These are phyloP conservation scores for Leishmania gerbilli DNA, from an alignment of 208 protist species.

Conservation along the genomic window DNA sequence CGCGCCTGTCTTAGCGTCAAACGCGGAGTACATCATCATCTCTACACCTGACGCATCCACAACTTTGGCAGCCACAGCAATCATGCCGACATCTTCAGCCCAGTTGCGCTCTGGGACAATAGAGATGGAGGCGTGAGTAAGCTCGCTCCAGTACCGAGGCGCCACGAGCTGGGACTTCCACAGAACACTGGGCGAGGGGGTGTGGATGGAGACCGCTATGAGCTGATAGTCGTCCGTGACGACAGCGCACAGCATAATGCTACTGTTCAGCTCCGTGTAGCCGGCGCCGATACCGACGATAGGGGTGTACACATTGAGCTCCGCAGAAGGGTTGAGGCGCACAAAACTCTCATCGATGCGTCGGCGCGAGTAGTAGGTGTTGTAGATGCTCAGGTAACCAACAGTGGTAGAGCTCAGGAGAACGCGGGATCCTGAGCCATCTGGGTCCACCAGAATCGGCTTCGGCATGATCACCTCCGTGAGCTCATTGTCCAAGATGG, in stretches of 20 bases:
- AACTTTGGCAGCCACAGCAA: conserved; percentile 60
- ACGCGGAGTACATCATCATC: conserved; percentile 69
- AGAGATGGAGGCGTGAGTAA: conserved; percentile 58
- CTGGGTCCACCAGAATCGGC: conserved; percentile 62
- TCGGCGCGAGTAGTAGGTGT: conserved; percentile 45
- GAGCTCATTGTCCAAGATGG: conserved; percentile 40
- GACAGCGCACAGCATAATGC: conserved; percentile 49
- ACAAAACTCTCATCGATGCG: conserved; percentile 60
- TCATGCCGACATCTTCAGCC: conserved; percentile 70
- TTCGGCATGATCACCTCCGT: conserved; percentile 50
- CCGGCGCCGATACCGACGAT: conserved; percentile 72
- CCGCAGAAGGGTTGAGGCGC: conserved; percentile 21
- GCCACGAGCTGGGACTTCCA: conserved; percentile 49
- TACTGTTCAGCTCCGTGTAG: conserved; percentile 30
- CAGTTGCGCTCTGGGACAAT: conserved; percentile 82
- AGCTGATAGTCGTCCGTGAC: conserved; percentile 64
- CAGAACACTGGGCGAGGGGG: conserved; percentile 25
- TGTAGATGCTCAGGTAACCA: conserved; percentile 45
- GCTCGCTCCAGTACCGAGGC: conserved; percentile 18
- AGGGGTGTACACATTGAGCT: conserved; percentile 33
- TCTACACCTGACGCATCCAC: conserved; percentile 25
- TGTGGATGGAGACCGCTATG: conserved; percentile 14
- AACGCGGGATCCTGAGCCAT: conserved; percentile 52
- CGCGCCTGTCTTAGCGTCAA: conserved; percentile 68
- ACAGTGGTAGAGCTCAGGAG: conserved; percentile 42